Conservation (phyloP, 2,329 filamentous ascomycete species). For the Epichloe gansuensis region DNA sequence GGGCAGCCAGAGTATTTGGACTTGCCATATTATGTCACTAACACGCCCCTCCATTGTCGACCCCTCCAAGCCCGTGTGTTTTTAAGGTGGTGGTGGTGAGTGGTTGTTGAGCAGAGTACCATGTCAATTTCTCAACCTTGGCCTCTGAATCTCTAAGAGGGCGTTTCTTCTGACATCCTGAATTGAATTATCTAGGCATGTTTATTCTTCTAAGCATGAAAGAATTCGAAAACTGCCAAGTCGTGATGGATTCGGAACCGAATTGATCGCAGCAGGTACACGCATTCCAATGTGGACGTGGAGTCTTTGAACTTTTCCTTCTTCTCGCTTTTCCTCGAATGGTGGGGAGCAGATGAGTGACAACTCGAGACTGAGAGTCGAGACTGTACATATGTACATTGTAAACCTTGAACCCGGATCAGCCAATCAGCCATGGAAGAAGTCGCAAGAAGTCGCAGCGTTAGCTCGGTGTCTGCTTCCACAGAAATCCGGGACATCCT, state of each 20-base stretch:
- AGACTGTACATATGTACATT: too few species aligned
- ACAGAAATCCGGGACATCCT: not conserved
- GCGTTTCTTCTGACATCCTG: too few species aligned
- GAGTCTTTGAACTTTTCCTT: not conserved
- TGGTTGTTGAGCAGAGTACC: too few species aligned
- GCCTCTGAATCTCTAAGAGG: too few species aligned
- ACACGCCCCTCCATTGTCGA: not conserved
- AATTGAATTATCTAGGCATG: too few species aligned
- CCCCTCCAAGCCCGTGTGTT: not conserved
- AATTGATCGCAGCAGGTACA: too few species aligned
- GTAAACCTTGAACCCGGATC: not conserved
- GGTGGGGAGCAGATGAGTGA: not conserved
- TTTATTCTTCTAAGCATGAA: too few species aligned
- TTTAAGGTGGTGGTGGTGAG: not conserved
- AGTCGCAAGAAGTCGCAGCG: conserved; percentile 1
- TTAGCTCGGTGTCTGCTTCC: not conserved
- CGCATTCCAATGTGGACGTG: not conserved
- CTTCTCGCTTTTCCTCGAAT: not conserved
- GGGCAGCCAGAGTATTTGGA: not conserved
- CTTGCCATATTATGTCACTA: not conserved
- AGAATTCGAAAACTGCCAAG: too few species aligned
- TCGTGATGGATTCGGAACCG: too few species aligned
- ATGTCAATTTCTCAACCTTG: too few species aligned
- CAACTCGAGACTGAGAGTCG: not conserved
- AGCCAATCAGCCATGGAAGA: not conserved